Conservation (phyloP, 169 alveolate species). For the Plasmodium vivax region DNA sequence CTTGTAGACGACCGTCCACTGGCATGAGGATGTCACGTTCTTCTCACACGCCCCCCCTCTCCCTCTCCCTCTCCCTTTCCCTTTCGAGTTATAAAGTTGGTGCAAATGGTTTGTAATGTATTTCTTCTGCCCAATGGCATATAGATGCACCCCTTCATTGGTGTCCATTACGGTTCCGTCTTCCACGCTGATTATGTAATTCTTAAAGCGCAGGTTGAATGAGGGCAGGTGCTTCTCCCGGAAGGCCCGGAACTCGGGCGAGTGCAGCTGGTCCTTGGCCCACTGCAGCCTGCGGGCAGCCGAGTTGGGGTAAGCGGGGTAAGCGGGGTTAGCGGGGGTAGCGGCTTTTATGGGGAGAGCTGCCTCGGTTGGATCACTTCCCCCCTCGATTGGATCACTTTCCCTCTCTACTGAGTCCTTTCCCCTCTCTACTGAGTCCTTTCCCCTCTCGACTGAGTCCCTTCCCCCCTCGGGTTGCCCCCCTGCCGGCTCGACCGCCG, state of each 20-base stretch:
- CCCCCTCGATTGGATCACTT: neutral
- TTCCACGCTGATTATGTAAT: constrained; percentile 36
- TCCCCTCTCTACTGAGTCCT: neutral
- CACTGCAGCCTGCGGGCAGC: neutral
- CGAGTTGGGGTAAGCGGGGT: neutral
- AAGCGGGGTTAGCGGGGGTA: neutral
- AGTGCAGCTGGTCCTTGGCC: neutral
- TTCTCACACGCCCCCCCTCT: neutral
- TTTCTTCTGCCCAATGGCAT: constrained; percentile 66
- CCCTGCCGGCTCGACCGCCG: too few relatives aligned
- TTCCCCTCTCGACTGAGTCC: neutral
- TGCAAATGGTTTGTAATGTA: constrained; percentile 35
- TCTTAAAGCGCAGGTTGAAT: constrained; percentile 6
- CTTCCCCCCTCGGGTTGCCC: neutral
- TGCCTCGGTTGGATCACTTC: neutral
- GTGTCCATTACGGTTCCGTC: constrained; percentile 35
- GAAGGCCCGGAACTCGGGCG: neutral
- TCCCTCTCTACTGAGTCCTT: neutral
- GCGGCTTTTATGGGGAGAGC: neutral
- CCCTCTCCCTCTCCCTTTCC: neutral
- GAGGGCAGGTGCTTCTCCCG: neutral
- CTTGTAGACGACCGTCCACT: constrained; percentile 64
- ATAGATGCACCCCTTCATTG: constrained; percentile 33
- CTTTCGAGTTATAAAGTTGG: constrained; percentile 4
- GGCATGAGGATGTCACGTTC: constrained; percentile 21